Evolutionary conservation across 1,284 basidiomycete genomes (phyloP), one percentile per base, ranked within the genome.

Genomic region (Ustilago shanxiensis): DNA sequence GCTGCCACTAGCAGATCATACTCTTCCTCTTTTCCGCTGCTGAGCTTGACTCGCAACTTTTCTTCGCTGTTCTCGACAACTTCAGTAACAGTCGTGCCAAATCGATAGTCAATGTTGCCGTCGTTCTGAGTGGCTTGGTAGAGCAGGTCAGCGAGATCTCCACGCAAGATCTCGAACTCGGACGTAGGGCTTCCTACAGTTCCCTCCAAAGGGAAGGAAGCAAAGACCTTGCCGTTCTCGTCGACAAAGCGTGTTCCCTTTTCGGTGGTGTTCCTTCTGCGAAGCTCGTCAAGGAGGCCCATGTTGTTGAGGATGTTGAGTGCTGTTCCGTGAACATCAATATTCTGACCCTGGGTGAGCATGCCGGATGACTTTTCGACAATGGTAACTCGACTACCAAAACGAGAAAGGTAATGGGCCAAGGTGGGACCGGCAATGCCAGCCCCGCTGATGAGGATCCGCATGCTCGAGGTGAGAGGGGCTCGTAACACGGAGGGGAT

Each of bases 371-470:
- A 68, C 29, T 83, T 80, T 59, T 88, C 87, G 16, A 88, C 71
- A 29, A 88, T 56, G 14, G 87, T 87, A 9, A 84, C 80, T 9
- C 55, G 56, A 20, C 68, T 70, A 10, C 84, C 85, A 18, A 79
- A 72, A 18, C 69, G 74, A 5, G 79, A 56, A 6, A 86, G 73
- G 69, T 73, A 85, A 28, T 65, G 85, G 0, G 87, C 86, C 10
- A 83, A 31, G 1, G 83, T 72, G 26, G 86, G 83, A 0, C 87
- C 87, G 14, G 86, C 85, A 29, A 87, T 85, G 47, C 86, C 79
- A 0, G 82, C 87, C 4, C 87, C 87, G 16, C 79, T 81, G 66
- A 87, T 85, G 55, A 87, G 78, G 26, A 87, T 81, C 47, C 52
- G 72, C 60, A 66, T 50, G 16, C 11, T 37, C 26, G 52, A n/a